Percentiles rank a stretch among this genome's conserved stretches.
phyloP scores from a whole-genome alignment of 176 grass and related monocot genomes.

The Paspalum vaginatum region DNA sequence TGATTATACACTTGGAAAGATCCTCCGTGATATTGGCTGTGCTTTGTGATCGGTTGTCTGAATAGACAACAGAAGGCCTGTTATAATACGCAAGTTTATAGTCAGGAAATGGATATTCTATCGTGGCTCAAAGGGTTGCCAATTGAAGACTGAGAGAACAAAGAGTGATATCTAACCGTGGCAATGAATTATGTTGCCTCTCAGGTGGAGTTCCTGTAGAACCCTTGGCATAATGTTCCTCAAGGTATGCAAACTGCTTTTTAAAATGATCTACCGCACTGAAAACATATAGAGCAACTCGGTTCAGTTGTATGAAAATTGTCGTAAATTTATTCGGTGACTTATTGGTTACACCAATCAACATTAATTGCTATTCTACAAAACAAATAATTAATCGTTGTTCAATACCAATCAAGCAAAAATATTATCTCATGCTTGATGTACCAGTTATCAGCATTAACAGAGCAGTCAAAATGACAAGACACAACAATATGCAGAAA shows the following conservation, averaged over 20 bases:
- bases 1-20: slow-evolving; percentile 87
- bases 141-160: slow-evolving; percentile 27
- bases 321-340: slow-evolving; percentile 12
- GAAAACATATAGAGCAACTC: slow-evolving; percentile 33
- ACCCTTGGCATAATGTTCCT: slow-evolving; percentile 92
- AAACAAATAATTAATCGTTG: slow-evolving; percentile 21
- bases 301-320: slow-evolving; percentile 32
- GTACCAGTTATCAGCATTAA: slow-evolving; percentile 2
- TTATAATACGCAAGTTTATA: slow-evolving; percentile 32
- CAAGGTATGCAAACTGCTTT: slow-evolving; percentile 90
- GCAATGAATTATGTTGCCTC: slow-evolving; percentile 94
- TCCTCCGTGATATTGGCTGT: slow-evolving; percentile 66
- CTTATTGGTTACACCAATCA: background rate
- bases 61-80: slow-evolving; percentile 74
- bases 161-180: slow-evolving; percentile 55
- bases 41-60: slow-evolving; percentile 59
- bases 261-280: slow-evolving; percentile 96
- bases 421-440: background rate
- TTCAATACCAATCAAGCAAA: background rate
- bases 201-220: slow-evolving; percentile 70
- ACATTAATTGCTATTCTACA: background rate
- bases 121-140: slow-evolving; percentile 20
- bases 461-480: background rate
- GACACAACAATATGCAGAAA: background rate
- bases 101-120: slow-evolving; percentile 23